Conservation (phyloP, 257 asterid genomes). For the Salvia rosmarinus region DNA sequence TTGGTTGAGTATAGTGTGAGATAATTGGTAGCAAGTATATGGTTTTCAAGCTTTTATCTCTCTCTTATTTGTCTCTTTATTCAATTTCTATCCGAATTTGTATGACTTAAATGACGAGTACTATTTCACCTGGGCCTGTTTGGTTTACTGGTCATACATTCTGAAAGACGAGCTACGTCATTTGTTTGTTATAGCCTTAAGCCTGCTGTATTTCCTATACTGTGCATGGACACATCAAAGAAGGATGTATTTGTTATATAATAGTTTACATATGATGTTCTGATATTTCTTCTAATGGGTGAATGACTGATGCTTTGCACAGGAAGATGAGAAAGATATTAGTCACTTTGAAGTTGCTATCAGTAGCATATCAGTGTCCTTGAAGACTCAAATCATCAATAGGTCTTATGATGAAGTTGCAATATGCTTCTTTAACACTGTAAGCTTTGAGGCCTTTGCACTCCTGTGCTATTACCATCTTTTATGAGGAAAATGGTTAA, state of each 20-base stretch:
- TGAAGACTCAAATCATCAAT: slow-evolving; percentile 90
- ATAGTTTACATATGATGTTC: neutral
- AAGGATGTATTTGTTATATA: neutral
- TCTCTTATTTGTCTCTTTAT: neutral
- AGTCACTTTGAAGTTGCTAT: slow-evolving; percentile 71
- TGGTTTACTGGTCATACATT: neutral
- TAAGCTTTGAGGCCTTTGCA: slow-evolving; percentile 48
- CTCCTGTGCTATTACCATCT: slow-evolving; percentile 3
- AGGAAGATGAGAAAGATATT: slow-evolving; percentile 61
- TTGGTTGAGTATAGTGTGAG: neutral
- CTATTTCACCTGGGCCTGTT: neutral
- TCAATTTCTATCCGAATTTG: neutral
- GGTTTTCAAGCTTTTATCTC: neutral
- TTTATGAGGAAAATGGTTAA: slow-evolving; percentile 1
- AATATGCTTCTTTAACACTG: slow-evolving; percentile 93
- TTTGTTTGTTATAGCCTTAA: neutral
- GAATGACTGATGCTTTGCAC: slow-evolving; percentile 33
- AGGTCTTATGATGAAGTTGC: slow-evolving; percentile 89
- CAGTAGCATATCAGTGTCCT: slow-evolving; percentile 59
- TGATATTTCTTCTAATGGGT: slow-evolving; percentile 22
- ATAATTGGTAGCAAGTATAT: neutral
- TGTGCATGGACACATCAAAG: neutral
- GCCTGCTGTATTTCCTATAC: slow-evolving; percentile 7
- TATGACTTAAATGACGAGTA: neutral
- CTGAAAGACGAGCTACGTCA: neutral